Percentiles rank a stretch among this genome's conserved stretches.
Conservation (phyloP, 495 filamentous ascomycete genomes). For the Talaromyces nanjingensis region DNA sequence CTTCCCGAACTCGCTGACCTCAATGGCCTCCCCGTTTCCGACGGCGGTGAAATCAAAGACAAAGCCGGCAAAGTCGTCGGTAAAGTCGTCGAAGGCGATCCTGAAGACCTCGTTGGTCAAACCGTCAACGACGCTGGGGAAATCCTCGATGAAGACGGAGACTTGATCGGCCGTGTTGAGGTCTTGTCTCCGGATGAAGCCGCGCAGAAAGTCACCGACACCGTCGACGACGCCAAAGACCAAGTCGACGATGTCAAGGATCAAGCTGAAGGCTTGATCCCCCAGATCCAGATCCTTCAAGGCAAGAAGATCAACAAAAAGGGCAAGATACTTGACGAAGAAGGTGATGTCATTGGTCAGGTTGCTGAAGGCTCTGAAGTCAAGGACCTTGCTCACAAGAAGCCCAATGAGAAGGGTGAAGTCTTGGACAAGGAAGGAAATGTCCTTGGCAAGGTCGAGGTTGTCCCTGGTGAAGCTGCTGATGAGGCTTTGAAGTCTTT, state of each 20-base stretch:
- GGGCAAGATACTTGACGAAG: conserved; percentile 47
- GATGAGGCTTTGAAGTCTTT: conserved; percentile 40
- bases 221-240: conserved; percentile 17
- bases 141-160: conserved; percentile 24
- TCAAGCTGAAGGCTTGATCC: conserved; percentile 21
- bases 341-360: conserved; percentile 45
- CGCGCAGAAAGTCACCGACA: conserved; percentile 18
- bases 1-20: conserved; percentile 43
- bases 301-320: conserved; percentile 49
- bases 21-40: conserved; percentile 50
- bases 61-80: conserved; percentile 49
- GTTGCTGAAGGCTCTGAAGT: conserved; percentile 47
- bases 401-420: conserved; percentile 42
- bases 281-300: conserved; percentile 42
- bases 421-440: conserved; percentile 44
- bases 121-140: conserved; percentile 21
- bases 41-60: conserved; percentile 50
- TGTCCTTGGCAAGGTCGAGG: conserved; percentile 41
- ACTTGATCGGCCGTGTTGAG: conserved; percentile 19
- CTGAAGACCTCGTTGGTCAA: conserved; percentile 26
- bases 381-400: conserved; percentile 41
- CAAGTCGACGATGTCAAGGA: conserved; percentile 14
- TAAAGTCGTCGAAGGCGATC: conserved; percentile 53
- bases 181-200: conserved; percentile 17
- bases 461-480: conserved; percentile 45